Conservation (phyloP, 2,329 filamentous ascomycete genomes). For the Ascochyta rabiei region DNA sequence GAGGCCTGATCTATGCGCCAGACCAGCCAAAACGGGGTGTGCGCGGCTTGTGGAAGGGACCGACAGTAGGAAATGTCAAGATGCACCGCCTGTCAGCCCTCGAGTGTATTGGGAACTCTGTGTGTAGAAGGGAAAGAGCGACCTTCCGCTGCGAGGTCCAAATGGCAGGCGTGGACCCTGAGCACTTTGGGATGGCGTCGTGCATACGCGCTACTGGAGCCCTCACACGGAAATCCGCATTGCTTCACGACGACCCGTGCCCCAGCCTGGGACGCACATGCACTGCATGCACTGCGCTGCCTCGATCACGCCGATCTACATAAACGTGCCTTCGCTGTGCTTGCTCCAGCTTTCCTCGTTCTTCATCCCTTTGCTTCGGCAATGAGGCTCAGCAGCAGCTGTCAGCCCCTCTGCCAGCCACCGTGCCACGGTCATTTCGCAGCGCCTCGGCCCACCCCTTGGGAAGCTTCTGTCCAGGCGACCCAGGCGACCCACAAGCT, state of each 20-base stretch:
- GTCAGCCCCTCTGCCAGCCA: slow-evolving; percentile 21
- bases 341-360: slow-evolving; percentile 2
- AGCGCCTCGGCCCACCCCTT: slow-evolving; percentile 18
- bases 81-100: slow-evolving; percentile 13
- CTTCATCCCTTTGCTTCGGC: slow-evolving; percentile 1
- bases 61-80: slow-evolving; percentile 14
- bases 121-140: slow-evolving; percentile 10
- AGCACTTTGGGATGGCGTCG: slow-evolving; percentile 17
- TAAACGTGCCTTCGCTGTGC: slow-evolving; percentile 1
- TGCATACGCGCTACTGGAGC: slow-evolving; percentile 18
- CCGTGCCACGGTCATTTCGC: slow-evolving; percentile 21
- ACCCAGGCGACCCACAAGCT: slow-evolving; percentile 23
- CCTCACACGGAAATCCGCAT: slow-evolving; percentile 14
- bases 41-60: slow-evolving; percentile 15
- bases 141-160: slow-evolving; percentile 9
- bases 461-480: slow-evolving; percentile 7
- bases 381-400: slow-evolving; percentile 3
- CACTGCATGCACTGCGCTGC: slow-evolving; percentile 14
- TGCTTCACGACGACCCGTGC: slow-evolving; percentile 11
- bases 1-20: slow-evolving; percentile 19
- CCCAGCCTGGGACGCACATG: slow-evolving; percentile 10
- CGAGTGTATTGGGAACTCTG: slow-evolving; percentile 8
- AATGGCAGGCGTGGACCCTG: slow-evolving; percentile 18
- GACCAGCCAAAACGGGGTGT: slow-evolving; percentile 11
- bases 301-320: slow-evolving; percentile 12